Base-by-base conservation (phyloP, 2,329 filamentous ascomycete genomes). In the Fusarium pseudoanthophilum region DNA sequence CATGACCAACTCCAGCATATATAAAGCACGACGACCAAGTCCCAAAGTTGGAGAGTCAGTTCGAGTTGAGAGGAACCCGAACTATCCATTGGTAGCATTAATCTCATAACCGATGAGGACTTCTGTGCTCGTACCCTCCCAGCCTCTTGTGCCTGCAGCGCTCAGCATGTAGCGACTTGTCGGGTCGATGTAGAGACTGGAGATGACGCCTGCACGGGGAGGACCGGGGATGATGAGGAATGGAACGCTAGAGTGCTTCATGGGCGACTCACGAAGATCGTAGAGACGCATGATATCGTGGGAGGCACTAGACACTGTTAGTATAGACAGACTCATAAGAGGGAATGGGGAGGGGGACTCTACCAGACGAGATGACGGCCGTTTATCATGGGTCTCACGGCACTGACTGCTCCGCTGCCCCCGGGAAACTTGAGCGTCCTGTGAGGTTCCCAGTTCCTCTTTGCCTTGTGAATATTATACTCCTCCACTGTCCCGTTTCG, bases 201-300 rank as follows among this genome's bases (percentile, higher is more conserved):
- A 94, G 46, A 98, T 95, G 46, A 97, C 94, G 49, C 95, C 95
- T 1, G 95, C 95, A 21, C 94, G 81, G 0, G 90, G 90, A 0
- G 90, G 96, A 0, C 96, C 96, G 0, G 96, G 96, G 30, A 99
- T 92, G 74, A 99, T 98, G n/a, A 97, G 88, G 82, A 98, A 99
- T 0, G 96, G 96, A 0, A 97, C 94, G 0, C 92, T 91, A 0
- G 93, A 93, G 79, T 94, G 92, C 78, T 92, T 93, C 43, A 88
- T 85, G 2, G 87, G 86, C 37, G 89, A 88, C 58, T 93, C 89
- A 51, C 90, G 90, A 24, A 98, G 85, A 79, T 99, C 96, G 80
- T 98, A 99, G 1, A 99, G 88, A 7, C 96, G 90, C 20, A 99
- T 87, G 75, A 98, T 98, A 79, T 98, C 95, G 79, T 97, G 92